These are phyloP conservation scores for Parmelia sp. DNA, from an alignment of 495 filamentous ascomycete species.

Conservation along the genomic window DNA sequence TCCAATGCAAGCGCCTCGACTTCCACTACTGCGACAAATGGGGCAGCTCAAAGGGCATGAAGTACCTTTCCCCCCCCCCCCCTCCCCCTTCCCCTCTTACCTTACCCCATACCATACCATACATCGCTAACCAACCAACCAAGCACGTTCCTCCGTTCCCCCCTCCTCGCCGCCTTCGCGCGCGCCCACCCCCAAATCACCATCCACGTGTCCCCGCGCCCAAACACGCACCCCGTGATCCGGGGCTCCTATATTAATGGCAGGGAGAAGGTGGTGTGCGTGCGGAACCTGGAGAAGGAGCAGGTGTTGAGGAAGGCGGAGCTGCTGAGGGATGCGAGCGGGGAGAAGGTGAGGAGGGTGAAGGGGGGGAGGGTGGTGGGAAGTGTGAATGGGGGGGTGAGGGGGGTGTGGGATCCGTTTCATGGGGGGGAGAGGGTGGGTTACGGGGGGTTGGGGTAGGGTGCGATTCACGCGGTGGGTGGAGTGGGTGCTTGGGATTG, in stretches of 20 bases:
- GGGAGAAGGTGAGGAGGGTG: slow-evolving; percentile 73
- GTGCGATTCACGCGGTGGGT: neutral
- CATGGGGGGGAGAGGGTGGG: slow-evolving; percentile 52
- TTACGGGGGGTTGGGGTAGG: slow-evolving; percentile 5
- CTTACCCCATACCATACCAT: too few species aligned
- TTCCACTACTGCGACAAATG: slow-evolving; percentile 96
- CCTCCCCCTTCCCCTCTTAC: neutral
- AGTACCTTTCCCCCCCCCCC: slow-evolving; percentile 45
- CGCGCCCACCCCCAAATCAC: slow-evolving; percentile 79
- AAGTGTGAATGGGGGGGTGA: slow-evolving; percentile 84
- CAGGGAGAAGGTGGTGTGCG: slow-evolving; percentile 76
- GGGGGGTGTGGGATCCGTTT: slow-evolving; percentile 91
- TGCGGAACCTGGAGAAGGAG: slow-evolving; percentile 73
- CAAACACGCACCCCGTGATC: slow-evolving; percentile 78
- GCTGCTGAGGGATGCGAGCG: slow-evolving; percentile 73
- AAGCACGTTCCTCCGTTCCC: slow-evolving; percentile 69
- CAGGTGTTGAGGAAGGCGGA: slow-evolving; percentile 77
- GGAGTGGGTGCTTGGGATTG: neutral
- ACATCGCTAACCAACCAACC: neutral
- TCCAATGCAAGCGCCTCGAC: slow-evolving; percentile 92
- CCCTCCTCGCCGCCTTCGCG: slow-evolving; percentile 69
- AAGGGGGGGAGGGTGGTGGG: slow-evolving; percentile 67
- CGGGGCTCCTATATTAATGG: slow-evolving; percentile 88
- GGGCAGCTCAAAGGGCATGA: slow-evolving; percentile 89
- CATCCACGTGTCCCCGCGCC: slow-evolving; percentile 82